phyloP scores from a whole-genome alignment of 1,284 basidiomycete species.

The Sporisorium iseilematis-ciliati region DNA sequence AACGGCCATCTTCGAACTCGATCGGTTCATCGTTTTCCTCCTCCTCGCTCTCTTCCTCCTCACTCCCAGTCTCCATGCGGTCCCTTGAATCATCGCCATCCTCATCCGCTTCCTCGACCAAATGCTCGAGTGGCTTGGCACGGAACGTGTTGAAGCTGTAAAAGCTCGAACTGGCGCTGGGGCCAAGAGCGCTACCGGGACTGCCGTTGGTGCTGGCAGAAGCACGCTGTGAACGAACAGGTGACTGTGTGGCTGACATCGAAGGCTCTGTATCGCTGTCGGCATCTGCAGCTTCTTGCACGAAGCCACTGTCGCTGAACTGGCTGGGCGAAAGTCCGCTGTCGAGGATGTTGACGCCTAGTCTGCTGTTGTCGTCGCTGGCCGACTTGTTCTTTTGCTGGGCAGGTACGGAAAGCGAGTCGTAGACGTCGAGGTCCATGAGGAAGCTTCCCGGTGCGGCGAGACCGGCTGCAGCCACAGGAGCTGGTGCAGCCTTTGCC shows the following conservation, averaged over 20 bases:
- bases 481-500: background rate
- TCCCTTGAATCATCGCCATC: conserved; percentile 29
- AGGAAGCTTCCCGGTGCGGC: conserved; percentile 46
- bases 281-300: conserved; percentile 32
- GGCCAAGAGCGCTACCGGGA: background rate
- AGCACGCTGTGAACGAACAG: conserved; percentile 24
- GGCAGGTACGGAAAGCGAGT: conserved; percentile 41
- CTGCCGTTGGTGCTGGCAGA: conserved; percentile 6
- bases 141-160: conserved; percentile 48
- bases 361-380: background rate
- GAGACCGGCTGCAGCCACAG: conserved; percentile 6
- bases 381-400: conserved; percentile 9
- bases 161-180: conserved; percentile 32
- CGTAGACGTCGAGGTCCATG: conserved; percentile 52
- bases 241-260: conserved; percentile 21
- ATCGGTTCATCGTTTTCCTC: conserved; percentile 46
- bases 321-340: conserved; percentile 24
- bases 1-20: conserved; percentile 34
- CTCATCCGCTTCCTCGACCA: conserved; percentile 45
- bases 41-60: conserved; percentile 21
- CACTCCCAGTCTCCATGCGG: conserved; percentile 12
- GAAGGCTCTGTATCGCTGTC: conserved; percentile 50
- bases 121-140: conserved; percentile 40
- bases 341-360: conserved; percentile 2
- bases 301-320: conserved; percentile 32